Evolutionary conservation across 345 rosid species (phyloP), one percentile per base, ranked within the genome.

Genomic region (Gossypium bickii): DNA sequence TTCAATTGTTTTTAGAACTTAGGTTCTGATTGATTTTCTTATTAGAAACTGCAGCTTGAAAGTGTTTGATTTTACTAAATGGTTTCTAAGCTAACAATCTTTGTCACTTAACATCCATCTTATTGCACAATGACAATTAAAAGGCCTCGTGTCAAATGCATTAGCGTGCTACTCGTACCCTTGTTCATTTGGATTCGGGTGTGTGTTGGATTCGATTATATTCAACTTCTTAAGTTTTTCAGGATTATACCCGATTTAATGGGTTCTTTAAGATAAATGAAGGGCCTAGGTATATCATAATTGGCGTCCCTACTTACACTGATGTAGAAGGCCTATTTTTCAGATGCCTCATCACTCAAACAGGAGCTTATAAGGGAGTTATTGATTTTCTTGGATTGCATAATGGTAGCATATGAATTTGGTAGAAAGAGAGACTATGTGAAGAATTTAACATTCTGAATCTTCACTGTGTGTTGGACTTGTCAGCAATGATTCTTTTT

Each of bases 371-470:
- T 22, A 59, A 25, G 1, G n/a, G 34, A 60, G 11, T 62, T 8
- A 3, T 0, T 62, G 47, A 16, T 62, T 34, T 62, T 34, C 47
- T 27, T 27, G n/a, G 12, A 62, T 29, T 15, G 20, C 47, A 16
- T 20, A 17, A 16, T 16, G 44, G 3, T 62, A 16, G 20, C 22
- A 62, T 18, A 62, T 62, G 20, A 34, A 62, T 34, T 61, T 62
- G 45, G 67, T 49, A 49, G 58, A 68, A 68, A 68, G 9, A 49
- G 43, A 15, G 43, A 25, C 12, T 3, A 15, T 1, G 6, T 27
- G 58, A 48, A 68, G 58, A 24, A 43, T 8, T 49, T 48, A 68
- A 68, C 58, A 13, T 25, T 68, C 58, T 68, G 58, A 68, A 25
- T 68, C 57, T 67, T 67, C 18, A 24, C 71, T 25, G 8, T 67